Percentiles rank a stretch among this genome's conserved stretches.
Conservation (phyloP, 495 filamentous ascomycete species). For the Rostrohypoxylon terebratum region DNA sequence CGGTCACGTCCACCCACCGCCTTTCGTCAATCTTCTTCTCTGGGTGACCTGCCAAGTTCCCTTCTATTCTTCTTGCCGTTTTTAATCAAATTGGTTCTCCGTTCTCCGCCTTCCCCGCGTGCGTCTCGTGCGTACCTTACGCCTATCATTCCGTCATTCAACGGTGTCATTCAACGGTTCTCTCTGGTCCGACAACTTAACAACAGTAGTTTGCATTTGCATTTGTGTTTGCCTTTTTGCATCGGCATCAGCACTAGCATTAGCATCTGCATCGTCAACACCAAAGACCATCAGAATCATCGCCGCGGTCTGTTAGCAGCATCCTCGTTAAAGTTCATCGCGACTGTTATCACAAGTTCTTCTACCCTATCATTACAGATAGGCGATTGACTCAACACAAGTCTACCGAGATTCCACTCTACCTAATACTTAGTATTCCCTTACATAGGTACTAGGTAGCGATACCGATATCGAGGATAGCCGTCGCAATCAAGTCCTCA, state of each 20-base stretch:
- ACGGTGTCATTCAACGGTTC: too few species aligned
- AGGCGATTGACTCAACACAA: slow-evolving; percentile 18
- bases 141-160: slow-evolving; percentile 14
- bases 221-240: background rate
- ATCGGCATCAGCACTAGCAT: background rate
- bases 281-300: slow-evolving; percentile 23
- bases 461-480: slow-evolving; percentile 2
- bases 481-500: background rate
- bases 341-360: slow-evolving; percentile 18
- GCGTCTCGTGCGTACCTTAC: slow-evolving; percentile 6
- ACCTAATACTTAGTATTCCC: slow-evolving; percentile 22
- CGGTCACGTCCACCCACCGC: slow-evolving; percentile 51
- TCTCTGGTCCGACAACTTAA: slow-evolving; percentile 16
- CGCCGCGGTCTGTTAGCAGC: slow-evolving; percentile 20
- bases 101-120: slow-evolving; percentile 34
- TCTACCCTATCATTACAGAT: slow-evolving; percentile 9
- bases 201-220: slow-evolving; percentile 2
- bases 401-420: slow-evolving; percentile 10
- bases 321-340: slow-evolving; percentile 10
- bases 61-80: slow-evolving; percentile 55
- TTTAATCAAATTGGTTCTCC: slow-evolving; percentile 45
- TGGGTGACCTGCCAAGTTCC: slow-evolving; percentile 53
- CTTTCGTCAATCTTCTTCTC: slow-evolving; percentile 52
- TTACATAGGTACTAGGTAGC: slow-evolving; percentile 24
- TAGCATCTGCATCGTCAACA: slow-evolving; percentile 14